phyloP scores from a whole-genome alignment of 345 rosid genomes.

The Erysimum cheiranthoides region DNA sequence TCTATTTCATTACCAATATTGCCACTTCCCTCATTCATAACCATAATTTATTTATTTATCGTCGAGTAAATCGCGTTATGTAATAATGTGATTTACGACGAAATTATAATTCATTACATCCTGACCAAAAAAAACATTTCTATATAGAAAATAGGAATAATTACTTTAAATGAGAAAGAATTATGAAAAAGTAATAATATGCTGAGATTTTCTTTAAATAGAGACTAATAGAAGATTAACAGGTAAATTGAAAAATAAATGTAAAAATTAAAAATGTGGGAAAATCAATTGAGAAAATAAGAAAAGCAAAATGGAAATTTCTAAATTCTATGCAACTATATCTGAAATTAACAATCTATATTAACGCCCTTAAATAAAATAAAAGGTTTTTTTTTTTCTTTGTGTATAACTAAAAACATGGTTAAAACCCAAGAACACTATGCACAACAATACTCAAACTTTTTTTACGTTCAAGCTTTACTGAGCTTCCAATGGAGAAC shows the following conservation, averaged over 20 bases:
- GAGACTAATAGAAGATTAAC: not conserved
- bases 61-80: not conserved
- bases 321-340: not conserved
- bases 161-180: not conserved
- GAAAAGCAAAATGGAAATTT: not conserved
- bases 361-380: not conserved
- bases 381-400: not conserved
- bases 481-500: not conserved
- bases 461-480: not conserved
- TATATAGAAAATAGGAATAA: not conserved
- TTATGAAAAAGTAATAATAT: not conserved
- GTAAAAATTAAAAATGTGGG: not conserved
- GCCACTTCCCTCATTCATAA: conserved; percentile 24
- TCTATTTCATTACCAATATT: conserved; percentile 40
- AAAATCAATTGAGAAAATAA: not conserved
- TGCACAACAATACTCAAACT: not conserved
- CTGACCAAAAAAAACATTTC: not conserved
- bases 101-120: not conserved
- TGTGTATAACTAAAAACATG: not conserved
- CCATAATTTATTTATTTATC: not conserved
- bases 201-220: not conserved
- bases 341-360: not conserved
- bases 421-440: not conserved
- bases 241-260: not conserved
- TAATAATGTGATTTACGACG: not conserved